Conservation (phyloP, 2,329 filamentous ascomycete genomes). For the Botrytis fabae region DNA sequence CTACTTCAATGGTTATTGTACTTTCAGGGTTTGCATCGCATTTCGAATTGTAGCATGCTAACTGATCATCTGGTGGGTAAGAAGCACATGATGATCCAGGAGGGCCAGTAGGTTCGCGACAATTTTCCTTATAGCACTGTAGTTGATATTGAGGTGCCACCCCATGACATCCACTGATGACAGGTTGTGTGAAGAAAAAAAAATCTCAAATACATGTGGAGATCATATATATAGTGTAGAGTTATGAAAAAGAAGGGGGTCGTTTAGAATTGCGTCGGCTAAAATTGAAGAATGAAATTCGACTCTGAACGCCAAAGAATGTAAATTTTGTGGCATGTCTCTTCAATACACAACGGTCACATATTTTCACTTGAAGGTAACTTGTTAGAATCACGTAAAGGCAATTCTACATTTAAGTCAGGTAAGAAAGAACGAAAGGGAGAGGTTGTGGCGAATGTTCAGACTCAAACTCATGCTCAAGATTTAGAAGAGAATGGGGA, state of each 20-base stretch:
- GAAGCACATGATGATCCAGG: conserved; percentile 7
- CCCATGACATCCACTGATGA: neutral
- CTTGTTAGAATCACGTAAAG: neutral
- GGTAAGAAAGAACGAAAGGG: too few species aligned
- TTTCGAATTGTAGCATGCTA: neutral
- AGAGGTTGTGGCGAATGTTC: neutral
- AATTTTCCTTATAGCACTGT: neutral
- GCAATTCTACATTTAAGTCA: neutral
- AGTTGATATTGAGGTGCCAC: neutral
- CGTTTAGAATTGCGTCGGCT: neutral
- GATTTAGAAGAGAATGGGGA: neutral
- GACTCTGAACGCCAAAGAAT: neutral
- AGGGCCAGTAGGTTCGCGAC: neutral
- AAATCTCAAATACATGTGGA: neutral
- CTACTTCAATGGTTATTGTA: neutral
- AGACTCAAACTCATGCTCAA: neutral
- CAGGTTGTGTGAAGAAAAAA: neutral
- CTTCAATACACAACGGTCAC: neutral
- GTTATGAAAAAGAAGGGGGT: neutral
- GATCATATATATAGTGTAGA: neutral
- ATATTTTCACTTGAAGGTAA: neutral
- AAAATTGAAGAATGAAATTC: neutral
- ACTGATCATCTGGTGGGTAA: neutral
- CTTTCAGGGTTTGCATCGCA: neutral
- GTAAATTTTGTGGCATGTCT: neutral